Evolutionary conservation across 2,329 filamentous ascomycete genomes (phyloP).

Genomic region (Emergomyces orientalis): DNA sequence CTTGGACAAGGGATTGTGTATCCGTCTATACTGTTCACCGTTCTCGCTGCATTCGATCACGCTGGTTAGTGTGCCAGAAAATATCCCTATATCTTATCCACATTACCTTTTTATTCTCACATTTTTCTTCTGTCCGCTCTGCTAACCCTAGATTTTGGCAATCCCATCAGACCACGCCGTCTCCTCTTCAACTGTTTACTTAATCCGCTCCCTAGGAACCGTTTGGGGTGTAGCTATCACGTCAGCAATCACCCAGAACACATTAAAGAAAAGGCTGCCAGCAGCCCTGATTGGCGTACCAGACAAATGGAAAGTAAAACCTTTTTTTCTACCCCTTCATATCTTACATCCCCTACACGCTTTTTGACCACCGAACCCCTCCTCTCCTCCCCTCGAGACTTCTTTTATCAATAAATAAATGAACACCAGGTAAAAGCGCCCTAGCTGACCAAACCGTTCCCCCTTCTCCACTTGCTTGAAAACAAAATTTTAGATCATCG

Average conservation of each 20-base stretch:
- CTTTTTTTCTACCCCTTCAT: constrained; percentile 9
- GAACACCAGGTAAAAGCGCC: neutral
- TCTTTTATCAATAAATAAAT: neutral
- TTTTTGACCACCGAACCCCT: neutral
- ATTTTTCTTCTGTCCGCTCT: neutral
- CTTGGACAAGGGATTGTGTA: constrained; percentile 41
- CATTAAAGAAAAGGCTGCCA: constrained; percentile 47
- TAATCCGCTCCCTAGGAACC: constrained; percentile 53
- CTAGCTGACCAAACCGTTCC: constrained; percentile 19
- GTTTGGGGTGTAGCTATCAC: constrained; percentile 57
- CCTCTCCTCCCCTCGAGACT: neutral
- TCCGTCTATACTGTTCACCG: constrained; percentile 49
- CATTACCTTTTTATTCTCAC: neutral
- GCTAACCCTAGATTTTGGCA: neutral
- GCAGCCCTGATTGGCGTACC: constrained; percentile 46
- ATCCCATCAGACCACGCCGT: constrained; percentile 49
- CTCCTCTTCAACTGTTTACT: constrained; percentile 53
- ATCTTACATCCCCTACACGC: too few relatives aligned
- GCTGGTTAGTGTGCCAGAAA: constrained; percentile 36
- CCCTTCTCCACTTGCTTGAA: constrained; percentile 5
- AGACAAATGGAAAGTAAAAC: constrained; percentile 49
- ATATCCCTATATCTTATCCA: neutral
- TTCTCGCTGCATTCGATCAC: constrained; percentile 54
- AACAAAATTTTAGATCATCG: constrained; percentile 43
- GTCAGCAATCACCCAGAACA: constrained; percentile 55